These are phyloP conservation scores for Alliaria petiolata DNA, from an alignment of 345 rosid species.

Conservation along the genomic window DNA sequence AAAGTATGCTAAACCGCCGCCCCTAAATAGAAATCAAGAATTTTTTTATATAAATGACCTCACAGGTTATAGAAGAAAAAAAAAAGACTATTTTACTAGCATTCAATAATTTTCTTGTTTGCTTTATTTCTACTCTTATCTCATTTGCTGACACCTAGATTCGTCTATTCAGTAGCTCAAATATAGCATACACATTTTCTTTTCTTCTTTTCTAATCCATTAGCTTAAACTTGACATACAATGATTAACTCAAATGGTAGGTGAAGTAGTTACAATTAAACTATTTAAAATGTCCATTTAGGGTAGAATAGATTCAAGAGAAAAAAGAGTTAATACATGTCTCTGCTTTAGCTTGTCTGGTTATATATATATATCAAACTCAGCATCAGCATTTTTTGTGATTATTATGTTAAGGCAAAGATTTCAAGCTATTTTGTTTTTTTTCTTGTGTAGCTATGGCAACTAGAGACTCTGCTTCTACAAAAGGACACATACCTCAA, in stretches of 20 bases:
- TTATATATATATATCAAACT: background rate
- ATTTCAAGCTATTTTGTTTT: background rate
- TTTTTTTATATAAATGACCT: slow-evolving; percentile 11
- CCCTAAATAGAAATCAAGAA: slow-evolving; percentile 20
- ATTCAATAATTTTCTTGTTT: background rate
- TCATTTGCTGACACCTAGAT: slow-evolving; percentile 20
- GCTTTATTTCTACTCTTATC: slow-evolving; percentile 1
- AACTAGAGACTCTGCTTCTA: slow-evolving; percentile 89
- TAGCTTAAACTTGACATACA: background rate
- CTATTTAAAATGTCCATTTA: background rate
- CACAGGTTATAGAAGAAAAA: slow-evolving; percentile 13
- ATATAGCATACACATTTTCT: background rate
- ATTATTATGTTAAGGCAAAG: background rate
- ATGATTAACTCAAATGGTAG: background rate
- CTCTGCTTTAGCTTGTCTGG: background rate
- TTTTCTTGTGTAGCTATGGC: slow-evolving; percentile 77
- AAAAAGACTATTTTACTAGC: too few species aligned
- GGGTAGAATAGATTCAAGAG: background rate
- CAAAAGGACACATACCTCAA: slow-evolving; percentile 94
- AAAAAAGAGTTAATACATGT: background rate
- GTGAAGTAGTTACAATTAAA: slow-evolving; percentile 22
- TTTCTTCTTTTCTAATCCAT: background rate
- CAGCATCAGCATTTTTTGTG: background rate
- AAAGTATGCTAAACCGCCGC: slow-evolving; percentile 37
- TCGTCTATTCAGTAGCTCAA: slow-evolving; percentile 12